phyloP scores from a whole-genome alignment of 352 stramenopile genomes.

The Phytophthora sansomeana region DNA sequence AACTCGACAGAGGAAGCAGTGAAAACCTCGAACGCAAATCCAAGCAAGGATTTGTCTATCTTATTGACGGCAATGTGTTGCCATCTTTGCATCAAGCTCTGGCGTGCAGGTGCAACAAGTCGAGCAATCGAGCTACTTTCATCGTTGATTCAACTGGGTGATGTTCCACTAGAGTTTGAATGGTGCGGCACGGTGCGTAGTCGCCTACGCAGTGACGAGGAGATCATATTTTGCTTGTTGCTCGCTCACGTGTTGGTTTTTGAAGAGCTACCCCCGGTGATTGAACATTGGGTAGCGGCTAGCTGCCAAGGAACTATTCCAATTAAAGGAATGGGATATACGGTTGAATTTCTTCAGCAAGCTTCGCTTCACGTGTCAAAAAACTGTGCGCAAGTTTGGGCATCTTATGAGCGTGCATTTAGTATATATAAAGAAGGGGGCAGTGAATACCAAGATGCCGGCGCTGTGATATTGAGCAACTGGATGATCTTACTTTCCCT shows the following conservation, averaged over 20 bases:
- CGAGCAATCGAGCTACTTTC: slow-evolving; percentile 33
- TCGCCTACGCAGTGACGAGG: slow-evolving; percentile 31
- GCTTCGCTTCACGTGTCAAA: slow-evolving; percentile 6
- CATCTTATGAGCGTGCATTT: slow-evolving; percentile 37
- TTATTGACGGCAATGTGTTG: slow-evolving; percentile 44
- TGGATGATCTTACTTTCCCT: slow-evolving; percentile 48
- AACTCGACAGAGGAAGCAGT: slow-evolving; percentile 10
- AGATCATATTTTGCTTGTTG: slow-evolving; percentile 28
- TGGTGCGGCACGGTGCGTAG: slow-evolving; percentile 36
- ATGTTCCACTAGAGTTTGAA: slow-evolving; percentile 26
- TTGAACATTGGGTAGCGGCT: slow-evolving; percentile 42
- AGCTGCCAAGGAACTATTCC: slow-evolving; percentile 29
- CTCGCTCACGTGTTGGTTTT: slow-evolving; percentile 40
- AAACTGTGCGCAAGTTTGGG: slow-evolving; percentile 18
- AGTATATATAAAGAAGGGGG: slow-evolving; percentile 20
- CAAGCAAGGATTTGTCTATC: slow-evolving; percentile 29
- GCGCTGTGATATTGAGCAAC: slow-evolving; percentile 44
- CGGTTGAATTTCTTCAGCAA: slow-evolving; percentile 30
- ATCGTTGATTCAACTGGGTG: slow-evolving; percentile 34
- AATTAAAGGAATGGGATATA: slow-evolving; percentile 40
- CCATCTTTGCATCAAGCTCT: slow-evolving; percentile 47
- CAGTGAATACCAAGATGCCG: slow-evolving; percentile 13
- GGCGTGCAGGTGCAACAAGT: slow-evolving; percentile 35
- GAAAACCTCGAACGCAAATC: neutral
- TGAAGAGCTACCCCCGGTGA: slow-evolving; percentile 32